Evolutionary conservation across 2,329 filamentous ascomycete species (phyloP).

Genomic region (Dactylonectria estremocensis): DNA sequence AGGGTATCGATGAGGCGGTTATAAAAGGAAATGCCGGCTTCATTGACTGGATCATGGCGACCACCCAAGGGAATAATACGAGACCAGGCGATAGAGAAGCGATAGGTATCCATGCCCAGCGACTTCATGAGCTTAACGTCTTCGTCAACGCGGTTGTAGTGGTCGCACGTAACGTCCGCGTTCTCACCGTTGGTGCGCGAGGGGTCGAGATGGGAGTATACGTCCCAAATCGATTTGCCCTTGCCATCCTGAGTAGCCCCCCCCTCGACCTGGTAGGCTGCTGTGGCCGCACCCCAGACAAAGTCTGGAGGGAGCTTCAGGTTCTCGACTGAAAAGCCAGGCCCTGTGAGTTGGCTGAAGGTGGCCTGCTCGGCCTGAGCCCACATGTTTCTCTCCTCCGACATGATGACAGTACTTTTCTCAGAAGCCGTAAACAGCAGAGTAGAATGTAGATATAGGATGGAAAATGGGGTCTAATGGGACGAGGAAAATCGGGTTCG

Average conservation of each 20-base stretch:
- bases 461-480: too few species aligned
- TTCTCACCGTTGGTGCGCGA: slow-evolving; percentile 53
- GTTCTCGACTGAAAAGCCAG: neutral
- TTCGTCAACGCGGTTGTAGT: slow-evolving; percentile 57
- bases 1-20: slow-evolving; percentile 70
- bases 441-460: too few species aligned
- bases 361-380: neutral
- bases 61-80: slow-evolving; percentile 74
- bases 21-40: slow-evolving; percentile 71
- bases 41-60: slow-evolving; percentile 71
- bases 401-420: neutral
- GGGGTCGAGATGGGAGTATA: slow-evolving; percentile 52
- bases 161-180: slow-evolving; percentile 61
- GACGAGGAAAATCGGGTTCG: too few species aligned
- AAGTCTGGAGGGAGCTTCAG: slow-evolving; percentile 51
- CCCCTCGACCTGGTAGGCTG: slow-evolving; percentile 57
- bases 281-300: slow-evolving; percentile 55
- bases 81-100: slow-evolving; percentile 75
- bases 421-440: too few species aligned
- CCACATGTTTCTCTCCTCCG: neutral
- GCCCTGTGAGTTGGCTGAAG: neutral
- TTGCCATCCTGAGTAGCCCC: slow-evolving; percentile 53
- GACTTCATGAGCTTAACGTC: slow-evolving; percentile 72
- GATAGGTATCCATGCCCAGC: slow-evolving; percentile 70
- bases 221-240: slow-evolving; percentile 56